Conservation (phyloP, 2,329 filamentous ascomycete species). For the Fusarium sp. region DNA sequence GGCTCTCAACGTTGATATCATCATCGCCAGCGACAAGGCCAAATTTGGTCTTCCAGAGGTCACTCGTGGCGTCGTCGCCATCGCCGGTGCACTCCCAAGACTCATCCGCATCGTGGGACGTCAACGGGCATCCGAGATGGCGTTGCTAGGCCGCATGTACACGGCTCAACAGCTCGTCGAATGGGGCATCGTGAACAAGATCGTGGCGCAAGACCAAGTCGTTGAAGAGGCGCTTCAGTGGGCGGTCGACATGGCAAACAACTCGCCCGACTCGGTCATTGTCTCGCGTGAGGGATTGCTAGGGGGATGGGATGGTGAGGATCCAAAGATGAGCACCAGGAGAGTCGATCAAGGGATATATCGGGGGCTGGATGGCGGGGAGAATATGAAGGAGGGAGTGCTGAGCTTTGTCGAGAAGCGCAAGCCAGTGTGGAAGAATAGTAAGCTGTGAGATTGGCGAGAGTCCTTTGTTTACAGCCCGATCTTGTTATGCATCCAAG, state of each 20-base stretch:
- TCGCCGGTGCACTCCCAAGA: conserved; percentile 75
- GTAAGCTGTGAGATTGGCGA: conserved; percentile 60
- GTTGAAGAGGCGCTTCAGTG: conserved; percentile 69
- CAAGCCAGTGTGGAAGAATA: conserved; percentile 73
- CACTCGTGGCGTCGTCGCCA: conserved; percentile 73
- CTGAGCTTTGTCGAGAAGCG: conserved; percentile 81
- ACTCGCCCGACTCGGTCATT: conserved; percentile 81
- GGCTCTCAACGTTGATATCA: conserved; percentile 75
- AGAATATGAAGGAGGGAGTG: conserved; percentile 81
- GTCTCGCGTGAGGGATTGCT: conserved; percentile 78
- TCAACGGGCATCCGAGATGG: conserved; percentile 78
- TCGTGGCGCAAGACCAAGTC: conserved; percentile 55
- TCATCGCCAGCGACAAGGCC: conserved; percentile 67
- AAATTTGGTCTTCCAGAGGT: conserved; percentile 77
- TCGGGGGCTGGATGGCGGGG: conserved; percentile 68
- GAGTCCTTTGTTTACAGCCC: not conserved
- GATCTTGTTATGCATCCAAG: not conserved
- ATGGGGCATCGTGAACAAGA: conserved; percentile 78
- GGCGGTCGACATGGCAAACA: conserved; percentile 69
- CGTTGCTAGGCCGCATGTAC: conserved; percentile 70
- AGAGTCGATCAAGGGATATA: conserved; percentile 69
- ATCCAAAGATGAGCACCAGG: conserved; percentile 71
- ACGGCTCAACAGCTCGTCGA: conserved; percentile 66
- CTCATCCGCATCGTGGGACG: conserved; percentile 71
- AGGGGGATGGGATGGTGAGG: conserved; percentile 76